These are phyloP conservation scores for Claviceps pazoutovae DNA, from an alignment of 2,329 filamentous ascomycete genomes.

Conservation along the genomic window DNA sequence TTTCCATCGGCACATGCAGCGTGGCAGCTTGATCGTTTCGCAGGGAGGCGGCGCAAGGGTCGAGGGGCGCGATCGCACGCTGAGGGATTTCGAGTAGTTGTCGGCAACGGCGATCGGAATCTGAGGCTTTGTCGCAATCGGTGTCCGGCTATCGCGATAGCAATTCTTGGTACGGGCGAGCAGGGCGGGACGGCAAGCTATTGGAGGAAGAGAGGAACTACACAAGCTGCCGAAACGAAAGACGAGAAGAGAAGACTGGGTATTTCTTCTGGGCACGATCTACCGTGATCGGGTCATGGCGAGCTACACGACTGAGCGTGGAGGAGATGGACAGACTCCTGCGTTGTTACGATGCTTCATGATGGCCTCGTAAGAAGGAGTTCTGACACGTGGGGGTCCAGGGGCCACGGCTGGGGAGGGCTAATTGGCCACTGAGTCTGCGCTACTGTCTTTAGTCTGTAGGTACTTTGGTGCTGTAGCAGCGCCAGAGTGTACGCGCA, in stretches of 20 bases:
- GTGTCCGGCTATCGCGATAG: neutral
- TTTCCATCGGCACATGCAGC: conserved; percentile 28
- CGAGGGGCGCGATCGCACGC: neutral
- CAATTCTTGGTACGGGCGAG: neutral
- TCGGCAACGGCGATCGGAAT: neutral
- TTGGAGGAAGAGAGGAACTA: neutral
- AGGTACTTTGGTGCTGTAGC: too few relatives aligned
- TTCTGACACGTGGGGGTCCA: too few relatives aligned
- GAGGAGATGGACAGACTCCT: neutral
- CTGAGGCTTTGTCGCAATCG: neutral
- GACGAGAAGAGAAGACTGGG: neutral
- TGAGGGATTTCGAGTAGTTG: neutral
- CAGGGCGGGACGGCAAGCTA: neutral
- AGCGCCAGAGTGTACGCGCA: too few relatives aligned
- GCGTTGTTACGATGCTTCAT: too few relatives aligned
- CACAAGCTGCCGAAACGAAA: neutral
- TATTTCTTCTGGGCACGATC: neutral
- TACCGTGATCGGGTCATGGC: conserved; percentile 2
- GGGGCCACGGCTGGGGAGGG: too few relatives aligned
- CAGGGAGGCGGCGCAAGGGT: neutral
- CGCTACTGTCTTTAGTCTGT: too few relatives aligned
- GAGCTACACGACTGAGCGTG: neutral
- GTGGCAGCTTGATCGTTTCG: neutral
- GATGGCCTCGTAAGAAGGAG: too few relatives aligned
- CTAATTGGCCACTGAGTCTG: too few relatives aligned